A percentile compares a stretch with the other conserved stretches of the same genome.
Conservation (phyloP, 495 filamentous ascomycete species). For the Aspergillus incahuasiensis region DNA sequence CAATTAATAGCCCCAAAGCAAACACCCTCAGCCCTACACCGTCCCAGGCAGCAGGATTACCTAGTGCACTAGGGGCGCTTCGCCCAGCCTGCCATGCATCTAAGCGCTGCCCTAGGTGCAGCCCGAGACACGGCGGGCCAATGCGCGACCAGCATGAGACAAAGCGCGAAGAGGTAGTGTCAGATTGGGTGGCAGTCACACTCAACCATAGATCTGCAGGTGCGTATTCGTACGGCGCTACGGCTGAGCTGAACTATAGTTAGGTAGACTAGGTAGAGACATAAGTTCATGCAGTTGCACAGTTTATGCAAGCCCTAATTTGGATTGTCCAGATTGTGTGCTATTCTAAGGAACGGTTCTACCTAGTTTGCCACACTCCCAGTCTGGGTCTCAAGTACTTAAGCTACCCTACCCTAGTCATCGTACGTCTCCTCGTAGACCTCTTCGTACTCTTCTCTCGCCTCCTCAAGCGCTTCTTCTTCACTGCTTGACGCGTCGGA, state of each 20-base stretch:
- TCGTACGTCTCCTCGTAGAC: background rate
- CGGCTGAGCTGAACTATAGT: too few species aligned
- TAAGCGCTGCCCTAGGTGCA: background rate
- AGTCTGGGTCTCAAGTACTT: background rate
- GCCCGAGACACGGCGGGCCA: background rate
- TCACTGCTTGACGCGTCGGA: slow-evolving; percentile 6
- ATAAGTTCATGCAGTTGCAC: too few species aligned
- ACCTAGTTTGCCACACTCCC: too few species aligned
- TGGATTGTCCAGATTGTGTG: too few species aligned
- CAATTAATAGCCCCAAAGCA: background rate
- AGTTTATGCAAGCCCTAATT: too few species aligned
- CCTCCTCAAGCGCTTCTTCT: background rate
- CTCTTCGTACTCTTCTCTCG: slow-evolving; percentile 1
- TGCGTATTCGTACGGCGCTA: too few species aligned
- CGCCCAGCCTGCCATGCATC: background rate
- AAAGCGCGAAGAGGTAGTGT: background rate
- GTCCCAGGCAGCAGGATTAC: background rate
- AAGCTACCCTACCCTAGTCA: background rate
- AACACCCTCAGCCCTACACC: background rate
- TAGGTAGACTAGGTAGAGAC: too few species aligned
- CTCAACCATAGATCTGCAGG: background rate
- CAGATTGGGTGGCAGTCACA: background rate
- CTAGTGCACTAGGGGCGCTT: background rate
- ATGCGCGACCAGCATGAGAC: background rate
- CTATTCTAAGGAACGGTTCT: too few species aligned